Evolutionary conservation across 2,329 filamentous ascomycete genomes (phyloP), one percentile per base, ranked within the genome.

Genomic region (Trichophyton equinum): DNA sequence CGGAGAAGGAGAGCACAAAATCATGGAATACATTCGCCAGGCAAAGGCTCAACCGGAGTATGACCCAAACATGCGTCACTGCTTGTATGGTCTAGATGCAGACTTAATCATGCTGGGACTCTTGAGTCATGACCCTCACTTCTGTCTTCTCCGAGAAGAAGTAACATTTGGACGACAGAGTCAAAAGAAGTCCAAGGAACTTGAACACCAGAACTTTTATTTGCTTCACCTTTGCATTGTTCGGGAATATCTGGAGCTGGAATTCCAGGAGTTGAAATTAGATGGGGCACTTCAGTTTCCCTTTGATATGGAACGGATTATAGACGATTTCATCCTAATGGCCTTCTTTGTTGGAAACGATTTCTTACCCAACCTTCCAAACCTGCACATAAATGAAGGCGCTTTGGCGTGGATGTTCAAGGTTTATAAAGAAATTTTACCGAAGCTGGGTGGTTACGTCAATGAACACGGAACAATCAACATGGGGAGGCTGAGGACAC

Each of bases 251-350:
- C 78, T 99, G 68, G 94, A 96, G 74, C 78, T 97, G 72, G 94
- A 99, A 72, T 99, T 99, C 71, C 91, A 96, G 74, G 91, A 96
- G 65, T 77, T 99, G 67, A 85, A 94, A 73, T 77, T 86, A 69
- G 82, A 87, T 22, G 87, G 85, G 18, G 78, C 79, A 67, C 79
- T 96, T 67, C 80, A 78, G 46, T 91, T 96, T 68, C 79, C 84
- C 57, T 99, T 95, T 71, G 88, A 99, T 71, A 87, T 99, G 81
- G 94, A 99, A 78, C 85, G 88, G 65, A 85, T 99, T 70, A 97
- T 99, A 76, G 94, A 99, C 73, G 94, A 99, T 79, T 99, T 99
- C 75, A 97, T 99, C 72, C 83, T 99, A 63, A 96, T 99, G 91
- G 92, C 91, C 56, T 99, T 99, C 78, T 99, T 99, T 74, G 90